Percentiles rank a stretch among this genome's conserved stretches.
These are phyloP conservation scores for Pluteus cervinus DNA, from an alignment of 768 basidiomycete genomes.

Conservation along the genomic window DNA sequence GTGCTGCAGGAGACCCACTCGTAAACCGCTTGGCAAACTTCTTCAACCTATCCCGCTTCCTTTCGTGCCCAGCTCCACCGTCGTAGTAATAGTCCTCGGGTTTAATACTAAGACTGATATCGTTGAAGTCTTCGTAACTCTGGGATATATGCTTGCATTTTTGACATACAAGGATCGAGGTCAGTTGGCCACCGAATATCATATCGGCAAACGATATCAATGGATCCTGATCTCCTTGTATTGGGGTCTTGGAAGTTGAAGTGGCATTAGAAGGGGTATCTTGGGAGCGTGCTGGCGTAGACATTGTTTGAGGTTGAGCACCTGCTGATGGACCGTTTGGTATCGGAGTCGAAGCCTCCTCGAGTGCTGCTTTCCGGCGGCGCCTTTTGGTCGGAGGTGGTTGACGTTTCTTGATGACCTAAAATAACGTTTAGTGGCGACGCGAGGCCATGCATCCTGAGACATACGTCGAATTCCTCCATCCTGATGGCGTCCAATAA, in stretches of 20 bases:
- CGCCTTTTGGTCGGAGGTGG: slow-evolving; percentile 42
- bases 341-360: too few species aligned
- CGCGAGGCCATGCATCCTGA: neutral
- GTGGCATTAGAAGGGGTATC: too few species aligned
- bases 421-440: slow-evolving; percentile 2
- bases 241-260: too few species aligned
- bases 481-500: slow-evolving; percentile 88
- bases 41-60: slow-evolving; percentile 75
- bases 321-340: too few species aligned
- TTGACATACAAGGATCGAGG: slow-evolving; percentile 91
- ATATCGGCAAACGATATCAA: slow-evolving; percentile 78
- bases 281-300: too few species aligned
- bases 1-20: slow-evolving; percentile 24
- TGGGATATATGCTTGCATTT: slow-evolving; percentile 91
- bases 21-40: slow-evolving; percentile 64
- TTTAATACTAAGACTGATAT: slow-evolving; percentile 86
- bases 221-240: slow-evolving; percentile 41
- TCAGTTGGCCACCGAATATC: slow-evolving; percentile 84
- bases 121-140: slow-evolving; percentile 91
- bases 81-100: slow-evolving; percentile 57
- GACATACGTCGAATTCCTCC: slow-evolving; percentile 85
- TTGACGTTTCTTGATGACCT: slow-evolving; percentile 77
- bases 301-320: too few species aligned
- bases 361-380: too few species aligned
- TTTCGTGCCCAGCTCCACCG: slow-evolving; percentile 33